Evolutionary conservation across 768 basidiomycete species (phyloP).

Genomic region (Suillus discolor): DNA sequence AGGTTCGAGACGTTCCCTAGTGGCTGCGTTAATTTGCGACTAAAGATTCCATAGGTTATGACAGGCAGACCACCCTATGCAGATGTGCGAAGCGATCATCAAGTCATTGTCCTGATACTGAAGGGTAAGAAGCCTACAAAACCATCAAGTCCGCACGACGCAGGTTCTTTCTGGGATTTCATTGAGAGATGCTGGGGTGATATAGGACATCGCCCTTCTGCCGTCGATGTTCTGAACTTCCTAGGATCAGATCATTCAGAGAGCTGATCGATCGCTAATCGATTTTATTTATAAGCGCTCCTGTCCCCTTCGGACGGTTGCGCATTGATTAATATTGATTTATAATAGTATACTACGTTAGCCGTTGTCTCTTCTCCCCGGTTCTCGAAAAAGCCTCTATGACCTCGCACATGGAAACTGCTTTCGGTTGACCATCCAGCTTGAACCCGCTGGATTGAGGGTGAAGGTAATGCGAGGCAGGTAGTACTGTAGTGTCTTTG

Average conservation of each 20-base stretch:
- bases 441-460: too few relatives aligned
- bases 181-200: constrained; percentile 25
- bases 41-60: constrained; percentile 16
- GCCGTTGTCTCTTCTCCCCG: too few relatives aligned
- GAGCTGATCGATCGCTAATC: not conserved
- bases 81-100: constrained; percentile 17
- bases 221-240: constrained; percentile 16
- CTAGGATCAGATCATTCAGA: not conserved
- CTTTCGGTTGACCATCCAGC: too few relatives aligned
- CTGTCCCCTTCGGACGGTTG: too few relatives aligned
- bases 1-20: constrained; percentile 15
- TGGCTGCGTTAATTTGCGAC: not conserved
- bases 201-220: constrained; percentile 20
- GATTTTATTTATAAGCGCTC: too few relatives aligned
- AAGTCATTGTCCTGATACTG: constrained; percentile 28
- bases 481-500: too few relatives aligned
- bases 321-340: too few relatives aligned
- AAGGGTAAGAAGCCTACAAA: constrained; percentile 14
- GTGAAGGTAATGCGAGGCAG: too few relatives aligned
- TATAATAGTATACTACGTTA: too few relatives aligned
- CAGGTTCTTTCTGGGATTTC: constrained; percentile 25
- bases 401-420: too few relatives aligned
- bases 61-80: constrained; percentile 31
- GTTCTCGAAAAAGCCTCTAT: too few relatives aligned
- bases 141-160: constrained; percentile 17